Evolutionary conservation across 495 filamentous ascomycete species (phyloP), one percentile per base, ranked within the genome.

Genomic region (Pseudevernia furfuracea): DNA sequence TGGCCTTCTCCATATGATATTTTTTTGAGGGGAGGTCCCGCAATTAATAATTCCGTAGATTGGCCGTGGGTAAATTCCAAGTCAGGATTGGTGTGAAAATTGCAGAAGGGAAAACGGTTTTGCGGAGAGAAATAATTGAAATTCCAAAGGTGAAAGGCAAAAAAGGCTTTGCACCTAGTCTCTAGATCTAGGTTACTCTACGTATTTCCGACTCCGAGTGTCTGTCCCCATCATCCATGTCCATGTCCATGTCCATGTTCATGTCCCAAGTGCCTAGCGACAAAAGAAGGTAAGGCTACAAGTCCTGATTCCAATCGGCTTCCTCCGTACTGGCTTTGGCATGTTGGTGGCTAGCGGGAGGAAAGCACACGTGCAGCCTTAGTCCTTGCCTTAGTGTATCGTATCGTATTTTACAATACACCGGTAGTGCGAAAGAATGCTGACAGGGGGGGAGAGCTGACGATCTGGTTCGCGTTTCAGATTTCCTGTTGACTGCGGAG

Each of bases 301-400:
- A 53, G 37, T 41, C 39, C 48, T 28, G 21, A 5, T 8, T 37
- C 60, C 25, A 62, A 62, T 62, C 60, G 60, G 60, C 49, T 62
- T 55, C 36, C 48, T 56, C 49, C 60, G 60, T 62, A 41, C 6
- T 30, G 36, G 46, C 8, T 43, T 43, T 56, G 23, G 9, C 10
- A 56, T 60, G 60, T 62, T 62, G 60, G 60, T 62, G 60, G 60
- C 60, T 30, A 55, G 48, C 60, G 60, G 60, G 60, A 62, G 38
- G 36, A 49, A 28, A 34, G 23, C n/a, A 38, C 60, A 62, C 60
- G 46, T 62, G 60, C 60, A 55, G 46, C 48, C 34, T 56, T 49
- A 56, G 60, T 17, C 60, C 49, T 53, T 53, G 28, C 46, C 1
- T 28, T 49, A 49, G 23, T 23, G 46, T 49, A 28, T 7, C 46